Evolutionary conservation across 1,284 basidiomycete genomes (phyloP).

Genomic region (Golubevia sp.): DNA sequence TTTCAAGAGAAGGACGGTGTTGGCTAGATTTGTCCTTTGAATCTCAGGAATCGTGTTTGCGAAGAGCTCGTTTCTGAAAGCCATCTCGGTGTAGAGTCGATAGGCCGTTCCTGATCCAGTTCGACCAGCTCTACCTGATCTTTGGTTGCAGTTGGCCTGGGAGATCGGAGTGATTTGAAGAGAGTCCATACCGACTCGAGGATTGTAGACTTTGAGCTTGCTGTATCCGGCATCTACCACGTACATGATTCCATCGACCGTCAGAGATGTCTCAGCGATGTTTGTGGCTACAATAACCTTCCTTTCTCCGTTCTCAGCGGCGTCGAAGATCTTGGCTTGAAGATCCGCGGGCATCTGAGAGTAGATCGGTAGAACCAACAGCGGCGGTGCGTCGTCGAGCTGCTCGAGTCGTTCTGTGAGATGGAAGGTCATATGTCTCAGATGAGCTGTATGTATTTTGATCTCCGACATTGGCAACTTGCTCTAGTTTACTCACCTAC

Average conservation of each 20-base stretch:
- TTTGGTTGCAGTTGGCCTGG: constrained; percentile 94
- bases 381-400: constrained; percentile 81
- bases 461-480: too few species aligned
- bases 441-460: too few species aligned
- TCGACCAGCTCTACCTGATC: constrained; percentile 92
- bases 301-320: constrained; percentile 87
- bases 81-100: constrained; percentile 94
- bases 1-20: constrained; percentile 92
- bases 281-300: constrained; percentile 99
- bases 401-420: constrained; percentile 82
- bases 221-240: constrained; percentile 96
- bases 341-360: constrained; percentile 99
- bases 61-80: constrained; percentile 92
- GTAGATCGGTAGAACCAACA: constrained; percentile 93
- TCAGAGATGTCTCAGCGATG: constrained; percentile 94
- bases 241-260: constrained; percentile 95
- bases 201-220: constrained; percentile 98
- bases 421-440: too few species aligned
- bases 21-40: constrained; percentile 93
- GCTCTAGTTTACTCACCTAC: not conserved
- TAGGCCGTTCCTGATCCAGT: constrained; percentile 88
- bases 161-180: constrained; percentile 94
- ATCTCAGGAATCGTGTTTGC: constrained; percentile 98
- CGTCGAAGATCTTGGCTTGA: constrained; percentile 96
- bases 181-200: constrained; percentile 98